Base-by-base conservation (phyloP, 2,329 filamentous ascomycete species). In the Elsinoe australis region DNA sequence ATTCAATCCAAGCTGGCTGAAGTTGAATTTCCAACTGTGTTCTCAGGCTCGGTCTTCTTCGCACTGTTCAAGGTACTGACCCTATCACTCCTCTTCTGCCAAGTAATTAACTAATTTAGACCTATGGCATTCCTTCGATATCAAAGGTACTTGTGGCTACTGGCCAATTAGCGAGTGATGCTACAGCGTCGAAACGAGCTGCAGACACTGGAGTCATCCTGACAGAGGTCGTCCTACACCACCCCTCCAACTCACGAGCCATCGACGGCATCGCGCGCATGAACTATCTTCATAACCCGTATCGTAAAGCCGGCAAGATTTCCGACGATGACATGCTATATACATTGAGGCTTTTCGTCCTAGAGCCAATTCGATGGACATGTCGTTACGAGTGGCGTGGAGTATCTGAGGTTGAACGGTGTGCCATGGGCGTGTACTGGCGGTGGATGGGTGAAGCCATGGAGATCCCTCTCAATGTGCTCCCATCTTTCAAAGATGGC, bases 361-460 rank as follows among this genome's bases (percentile, higher is more conserved):
- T 74, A 1, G 80, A 87, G 59, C 82, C 84, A 0, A 63, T 75
- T 22, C 69, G 73, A 10, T 87, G 83, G 70, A 74, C 84, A 24
- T 61, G 71, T 4, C 66, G 67, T 4, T 85, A 79, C 56, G 86
- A 89, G 59, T 90, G 85, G 84, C 75, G 85, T 1, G 29, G 66
- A 3, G 61, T 86, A 15, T 81, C 74, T 10, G 75, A 81, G 0
- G 70, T 88, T 64, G 85, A 89, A 62, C 62, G 70, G 7, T 84
- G 81, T 53, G 83, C 82, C 0, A 46, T 49, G 15, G 80, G 76
- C 12, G 79, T 77, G 0, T 79, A 84, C 57, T 88, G 83, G 83
- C 85, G 84, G 62, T 71, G 72, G 47, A 65, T 86, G 12, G 84
- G 83, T 10, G 80, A 87, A 55, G 76, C 77, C 46, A 83, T 88